Percentiles rank a stretch among this genome's conserved stretches.
Conservation (phyloP, 352 stramenopile species). For the Phytopythium helicoides region DNA sequence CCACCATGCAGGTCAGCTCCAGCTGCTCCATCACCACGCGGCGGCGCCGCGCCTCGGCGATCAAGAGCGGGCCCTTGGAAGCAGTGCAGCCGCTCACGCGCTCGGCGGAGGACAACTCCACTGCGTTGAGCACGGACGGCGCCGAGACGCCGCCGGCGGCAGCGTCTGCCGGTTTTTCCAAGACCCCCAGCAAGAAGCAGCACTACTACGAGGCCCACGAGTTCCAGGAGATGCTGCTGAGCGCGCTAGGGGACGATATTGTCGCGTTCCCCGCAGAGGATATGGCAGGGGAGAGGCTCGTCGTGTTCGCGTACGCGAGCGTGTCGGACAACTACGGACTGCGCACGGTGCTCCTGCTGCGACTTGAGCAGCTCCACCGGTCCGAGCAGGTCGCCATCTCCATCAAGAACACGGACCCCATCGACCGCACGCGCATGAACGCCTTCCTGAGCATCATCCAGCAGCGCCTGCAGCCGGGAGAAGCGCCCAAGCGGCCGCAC, state of each 20-base stretch:
- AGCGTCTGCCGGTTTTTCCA: constrained; percentile 13
- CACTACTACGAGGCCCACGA: constrained; percentile 16
- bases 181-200: constrained; percentile 12
- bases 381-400: constrained; percentile 66
- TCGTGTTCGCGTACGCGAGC: constrained; percentile 56
- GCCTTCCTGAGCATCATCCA: constrained; percentile 56
- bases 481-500: constrained; percentile 37
- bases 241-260: constrained; percentile 50
- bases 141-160: constrained; percentile 7
- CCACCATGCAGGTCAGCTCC: constrained; percentile 47
- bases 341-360: constrained; percentile 51
- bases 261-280: constrained; percentile 38
- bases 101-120: constrained; percentile 4
- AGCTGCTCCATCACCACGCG: constrained; percentile 56
- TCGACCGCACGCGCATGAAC: constrained; percentile 42
- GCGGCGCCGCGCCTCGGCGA: constrained; percentile 1
- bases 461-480: constrained; percentile 56
- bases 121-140: constrained; percentile 7
- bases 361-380: constrained; percentile 64
- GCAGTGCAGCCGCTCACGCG: constrained; percentile 2
- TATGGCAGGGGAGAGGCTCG: constrained; percentile 18
- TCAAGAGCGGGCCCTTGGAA: constrained; percentile 1
- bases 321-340: constrained; percentile 38
- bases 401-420: constrained; percentile 68
- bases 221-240: constrained; percentile 54